phyloP scores from a whole-genome alignment of 805 yeast species.

The Metschnikowia continentalis region DNA sequence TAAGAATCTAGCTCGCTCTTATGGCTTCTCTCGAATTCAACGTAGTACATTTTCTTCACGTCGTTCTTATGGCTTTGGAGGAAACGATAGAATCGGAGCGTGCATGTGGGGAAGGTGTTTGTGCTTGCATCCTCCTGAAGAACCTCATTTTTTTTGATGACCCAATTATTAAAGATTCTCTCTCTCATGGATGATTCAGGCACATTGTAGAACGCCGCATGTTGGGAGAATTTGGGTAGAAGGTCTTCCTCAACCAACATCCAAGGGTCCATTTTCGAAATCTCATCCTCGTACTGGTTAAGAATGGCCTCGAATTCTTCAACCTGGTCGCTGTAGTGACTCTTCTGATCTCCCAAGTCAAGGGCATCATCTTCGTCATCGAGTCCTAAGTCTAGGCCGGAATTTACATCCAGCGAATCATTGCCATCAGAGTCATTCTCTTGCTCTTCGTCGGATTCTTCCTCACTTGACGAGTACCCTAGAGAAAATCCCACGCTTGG shows the following conservation, averaged over 20 bases:
- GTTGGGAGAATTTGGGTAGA: conserved; percentile 22
- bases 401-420: conserved; percentile 4
- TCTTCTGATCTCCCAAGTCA: not conserved
- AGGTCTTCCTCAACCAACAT: conserved; percentile 35
- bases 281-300: conserved; percentile 20
- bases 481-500: conserved; percentile 12
- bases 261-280: conserved; percentile 37
- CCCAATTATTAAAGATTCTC: conserved; percentile 13
- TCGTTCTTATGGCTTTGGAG: conserved; percentile 30
- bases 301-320: conserved; percentile 23
- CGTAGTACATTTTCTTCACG: conserved; percentile 23
- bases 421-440: conserved; percentile 1
- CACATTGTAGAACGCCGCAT: conserved; percentile 28
- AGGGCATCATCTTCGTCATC: conserved; percentile 5
- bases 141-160: not conserved
- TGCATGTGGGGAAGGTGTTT: conserved; percentile 20
- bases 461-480: conserved; percentile 27
- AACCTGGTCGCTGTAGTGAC: not conserved
- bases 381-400: conserved; percentile 16
- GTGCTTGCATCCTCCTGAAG: not conserved
- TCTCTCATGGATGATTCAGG: conserved; percentile 16
- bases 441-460: conserved; percentile 8
- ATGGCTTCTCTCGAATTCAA: conserved; percentile 24
- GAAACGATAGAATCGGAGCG: conserved; percentile 19
- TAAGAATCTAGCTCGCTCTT: conserved; percentile 7